A percentile compares a stretch with the other conserved stretches of the same genome.
These are phyloP conservation scores for Bertia moriformis DNA, from an alignment of 2,329 filamentous ascomycete genomes.

Conservation along the genomic window DNA sequence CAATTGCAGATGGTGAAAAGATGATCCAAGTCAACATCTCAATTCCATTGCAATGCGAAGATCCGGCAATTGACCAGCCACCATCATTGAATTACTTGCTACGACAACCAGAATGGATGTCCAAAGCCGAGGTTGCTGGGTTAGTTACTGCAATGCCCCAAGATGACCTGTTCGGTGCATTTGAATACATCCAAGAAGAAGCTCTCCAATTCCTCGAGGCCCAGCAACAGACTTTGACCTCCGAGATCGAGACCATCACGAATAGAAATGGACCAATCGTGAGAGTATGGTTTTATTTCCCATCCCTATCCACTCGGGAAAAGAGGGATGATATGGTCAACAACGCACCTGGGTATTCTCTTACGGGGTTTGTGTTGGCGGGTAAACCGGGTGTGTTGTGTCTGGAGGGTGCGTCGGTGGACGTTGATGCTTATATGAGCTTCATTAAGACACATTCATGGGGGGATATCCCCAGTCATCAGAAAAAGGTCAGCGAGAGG, in stretches of 20 bases:
- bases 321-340: conserved; percentile 42
- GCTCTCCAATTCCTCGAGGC: conserved; percentile 13
- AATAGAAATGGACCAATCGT: conserved; percentile 16
- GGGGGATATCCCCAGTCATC: conserved; percentile 45
- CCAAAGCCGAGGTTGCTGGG: conserved; percentile 24
- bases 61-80: conserved; percentile 14
- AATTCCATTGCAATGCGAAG: conserved; percentile 13
- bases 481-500: conserved; percentile 47
- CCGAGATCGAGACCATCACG: neutral
- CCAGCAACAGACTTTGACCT: conserved; percentile 3
- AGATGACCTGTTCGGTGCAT: conserved; percentile 26
- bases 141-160: conserved; percentile 22
- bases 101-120: conserved; percentile 35
- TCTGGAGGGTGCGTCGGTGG: conserved; percentile 27
- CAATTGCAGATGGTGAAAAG: conserved; percentile 4
- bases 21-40: conserved; percentile 17
- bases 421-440: conserved; percentile 43
- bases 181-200: conserved; percentile 26
- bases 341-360: conserved; percentile 30
- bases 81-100: conserved; percentile 24
- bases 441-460: conserved; percentile 50
- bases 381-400: conserved; percentile 42
- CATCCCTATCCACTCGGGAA: conserved; percentile 40
- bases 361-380: conserved; percentile 44
- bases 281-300: conserved; percentile 49